A percentile compares a stretch with the other conserved stretches of the same genome.
These are phyloP conservation scores for Lathyrus sativus DNA, from an alignment of 306 rosid genomes.

Conservation along the genomic window DNA sequence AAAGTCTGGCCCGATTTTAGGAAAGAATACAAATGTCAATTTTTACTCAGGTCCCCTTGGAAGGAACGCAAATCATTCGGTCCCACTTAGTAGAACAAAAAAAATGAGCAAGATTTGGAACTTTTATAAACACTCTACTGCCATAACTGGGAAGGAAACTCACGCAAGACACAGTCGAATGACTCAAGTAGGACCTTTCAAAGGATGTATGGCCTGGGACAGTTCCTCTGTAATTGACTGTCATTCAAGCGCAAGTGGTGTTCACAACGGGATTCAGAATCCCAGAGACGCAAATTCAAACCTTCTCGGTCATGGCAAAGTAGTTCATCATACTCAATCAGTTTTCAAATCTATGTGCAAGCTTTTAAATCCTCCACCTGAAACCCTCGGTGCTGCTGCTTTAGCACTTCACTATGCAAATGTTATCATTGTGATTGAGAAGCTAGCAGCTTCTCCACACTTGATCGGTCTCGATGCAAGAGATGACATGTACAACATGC, in stretches of 20 bases:
- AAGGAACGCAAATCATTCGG: conserved; percentile 53
- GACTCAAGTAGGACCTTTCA: conserved; percentile 96
- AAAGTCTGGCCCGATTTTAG: conserved; percentile 65
- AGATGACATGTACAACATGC: conserved; percentile 93
- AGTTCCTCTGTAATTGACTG: conserved; percentile 55
- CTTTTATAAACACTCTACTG: conserved; percentile 46
- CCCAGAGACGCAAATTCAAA: conserved; percentile 42
- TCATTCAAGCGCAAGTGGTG: conserved; percentile 50
- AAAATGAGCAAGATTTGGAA: conserved; percentile 70
- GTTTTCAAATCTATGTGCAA: conserved; percentile 54
- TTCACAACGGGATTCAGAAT: conserved; percentile 50
- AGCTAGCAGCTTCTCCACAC: conserved; percentile 90
- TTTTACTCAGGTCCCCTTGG: conserved; percentile 84
- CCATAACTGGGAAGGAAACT: conserved; percentile 53
- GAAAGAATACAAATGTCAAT: conserved; percentile 47
- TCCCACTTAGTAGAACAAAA: conserved; percentile 54
- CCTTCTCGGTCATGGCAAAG: conserved; percentile 45
- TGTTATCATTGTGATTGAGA: conserved; percentile 87
- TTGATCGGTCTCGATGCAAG: conserved; percentile 94
- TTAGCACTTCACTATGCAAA: conserved; percentile 95
- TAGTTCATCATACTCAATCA: conserved; percentile 48
- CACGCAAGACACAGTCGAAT: conserved; percentile 55
- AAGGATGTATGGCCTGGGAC: conserved; percentile 68
- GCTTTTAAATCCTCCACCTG: conserved; percentile 76
- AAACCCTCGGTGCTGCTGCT: conserved; percentile 84